Conservation (phyloP, 2,329 filamentous ascomycete species). For the Fusarium solani-melongenae region DNA sequence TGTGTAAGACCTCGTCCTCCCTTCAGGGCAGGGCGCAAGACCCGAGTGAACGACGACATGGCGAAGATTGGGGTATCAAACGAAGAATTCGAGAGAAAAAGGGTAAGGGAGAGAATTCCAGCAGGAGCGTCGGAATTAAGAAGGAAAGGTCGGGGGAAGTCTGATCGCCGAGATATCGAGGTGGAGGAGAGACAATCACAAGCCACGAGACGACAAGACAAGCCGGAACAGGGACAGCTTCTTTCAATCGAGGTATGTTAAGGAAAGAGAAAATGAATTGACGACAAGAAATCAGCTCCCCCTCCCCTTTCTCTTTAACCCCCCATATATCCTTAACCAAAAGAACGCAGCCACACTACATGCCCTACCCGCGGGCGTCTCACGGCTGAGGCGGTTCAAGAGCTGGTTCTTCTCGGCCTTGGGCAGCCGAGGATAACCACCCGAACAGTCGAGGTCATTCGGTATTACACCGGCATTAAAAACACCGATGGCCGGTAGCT, state of each 20-base stretch:
- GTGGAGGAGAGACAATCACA: slow-evolving; percentile 33
- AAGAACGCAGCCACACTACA: slow-evolving; percentile 8
- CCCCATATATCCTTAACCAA: background rate
- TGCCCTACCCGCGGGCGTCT: background rate
- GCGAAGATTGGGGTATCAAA: background rate
- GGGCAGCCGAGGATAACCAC: slow-evolving; percentile 44
- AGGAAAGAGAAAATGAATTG: background rate
- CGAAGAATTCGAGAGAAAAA: background rate
- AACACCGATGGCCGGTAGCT: background rate
- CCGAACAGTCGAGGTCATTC: slow-evolving; percentile 16
- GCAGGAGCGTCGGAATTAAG: background rate
- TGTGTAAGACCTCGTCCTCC: slow-evolving; percentile 53
- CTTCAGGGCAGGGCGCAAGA: slow-evolving; percentile 63
- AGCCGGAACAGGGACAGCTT: slow-evolving; percentile 7
- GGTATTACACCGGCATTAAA: slow-evolving; percentile 34
- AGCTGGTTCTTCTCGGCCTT: slow-evolving; percentile 27
- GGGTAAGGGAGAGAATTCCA: background rate
- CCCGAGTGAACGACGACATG: slow-evolving; percentile 60
- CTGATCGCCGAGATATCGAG: slow-evolving; percentile 10
- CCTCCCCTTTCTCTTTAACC: background rate
- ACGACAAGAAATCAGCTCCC: background rate
- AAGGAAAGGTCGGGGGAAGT: background rate
- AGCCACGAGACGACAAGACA: slow-evolving; percentile 15
- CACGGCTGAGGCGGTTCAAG: slow-evolving; percentile 35
- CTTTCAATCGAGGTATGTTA: background rate